These are phyloP conservation scores for Globisporangium acanthophoron DNA, from an alignment of 352 stramenopile genomes.

Conservation along the genomic window DNA sequence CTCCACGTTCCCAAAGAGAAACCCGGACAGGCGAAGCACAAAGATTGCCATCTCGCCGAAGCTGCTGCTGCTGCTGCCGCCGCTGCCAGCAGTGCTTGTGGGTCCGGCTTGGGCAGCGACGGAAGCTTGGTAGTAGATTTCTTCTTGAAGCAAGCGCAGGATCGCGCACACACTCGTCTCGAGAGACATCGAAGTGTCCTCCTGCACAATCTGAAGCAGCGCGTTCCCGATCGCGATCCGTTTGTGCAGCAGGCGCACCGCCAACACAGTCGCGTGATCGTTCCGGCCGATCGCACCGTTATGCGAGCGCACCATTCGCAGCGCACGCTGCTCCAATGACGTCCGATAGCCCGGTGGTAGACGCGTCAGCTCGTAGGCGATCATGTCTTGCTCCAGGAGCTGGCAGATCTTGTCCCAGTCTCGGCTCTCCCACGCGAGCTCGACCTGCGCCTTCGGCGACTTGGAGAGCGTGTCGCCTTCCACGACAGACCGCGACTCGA, in stretches of 20 bases:
- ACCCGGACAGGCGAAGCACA: conserved; percentile 22
- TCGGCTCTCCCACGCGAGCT: conserved; percentile 37
- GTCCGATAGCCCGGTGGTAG: conserved; percentile 30
- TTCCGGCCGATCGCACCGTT: conserved; percentile 15
- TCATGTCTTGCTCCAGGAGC: conserved; percentile 38
- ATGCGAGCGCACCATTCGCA: conserved; percentile 33
- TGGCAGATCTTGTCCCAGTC: conserved; percentile 48
- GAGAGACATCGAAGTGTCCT: conserved; percentile 15
- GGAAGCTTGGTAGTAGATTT: conserved; percentile 29
- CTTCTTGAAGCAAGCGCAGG: conserved; percentile 42
- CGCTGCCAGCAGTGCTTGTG: background rate
- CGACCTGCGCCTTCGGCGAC: conserved; percentile 31
- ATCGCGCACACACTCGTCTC: conserved; percentile 34
- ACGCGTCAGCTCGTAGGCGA: conserved; percentile 27
- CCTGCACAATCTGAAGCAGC: conserved; percentile 21
- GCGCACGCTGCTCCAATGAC: conserved; percentile 41
- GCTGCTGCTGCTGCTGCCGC: conserved; percentile 14
- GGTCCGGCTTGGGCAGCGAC: conserved; percentile 1
- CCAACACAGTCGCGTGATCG: conserved; percentile 19
- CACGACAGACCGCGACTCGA: conserved; percentile 37
- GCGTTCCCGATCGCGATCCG: conserved; percentile 43
- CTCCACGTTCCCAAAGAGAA: conserved; percentile 21
- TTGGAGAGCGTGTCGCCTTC: conserved; percentile 28
- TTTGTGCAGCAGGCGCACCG: conserved; percentile 45
- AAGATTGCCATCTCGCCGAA: conserved; percentile 33